These are phyloP conservation scores for Cyclostephanos tholiformis DNA, from an alignment of 108 stramenopile genomes.

Conservation along the genomic window DNA sequence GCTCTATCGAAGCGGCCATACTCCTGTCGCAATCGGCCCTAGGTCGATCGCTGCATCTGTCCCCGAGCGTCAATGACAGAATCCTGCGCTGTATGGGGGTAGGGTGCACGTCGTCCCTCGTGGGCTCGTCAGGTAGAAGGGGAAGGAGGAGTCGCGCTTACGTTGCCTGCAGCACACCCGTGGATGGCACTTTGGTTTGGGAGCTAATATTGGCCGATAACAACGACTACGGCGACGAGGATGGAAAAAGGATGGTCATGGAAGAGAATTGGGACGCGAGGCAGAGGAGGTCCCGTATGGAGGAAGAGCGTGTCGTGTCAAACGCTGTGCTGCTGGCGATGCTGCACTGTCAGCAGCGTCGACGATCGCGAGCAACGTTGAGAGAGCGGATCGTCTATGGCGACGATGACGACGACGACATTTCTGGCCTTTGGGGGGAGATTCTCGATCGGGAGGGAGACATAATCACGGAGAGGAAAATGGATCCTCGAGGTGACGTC, in stretches of 20 bases:
- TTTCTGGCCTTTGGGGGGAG: slow-evolving; percentile 7
- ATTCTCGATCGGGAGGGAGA: slow-evolving; percentile 44
- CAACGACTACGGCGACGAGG: slow-evolving; percentile 9
- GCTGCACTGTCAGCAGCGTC: slow-evolving; percentile 19
- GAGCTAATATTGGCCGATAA: slow-evolving; percentile 35
- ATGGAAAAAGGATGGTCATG: not conserved
- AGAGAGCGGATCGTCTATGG: not conserved
- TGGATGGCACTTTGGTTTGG: slow-evolving; percentile 51
- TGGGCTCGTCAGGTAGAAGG: slow-evolving; percentile 18
- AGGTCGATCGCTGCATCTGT: slow-evolving; percentile 49
- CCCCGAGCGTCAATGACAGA: slow-evolving; percentile 36
- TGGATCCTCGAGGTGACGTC: not conserved
- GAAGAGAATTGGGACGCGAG: not conserved
- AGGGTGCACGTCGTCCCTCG: slow-evolving; percentile 67
- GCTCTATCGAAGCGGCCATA: slow-evolving; percentile 54
- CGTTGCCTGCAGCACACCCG: slow-evolving; percentile 54
- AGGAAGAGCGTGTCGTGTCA: slow-evolving; percentile 43
- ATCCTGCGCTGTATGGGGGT: slow-evolving; percentile 54
- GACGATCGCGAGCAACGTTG: not conserved
- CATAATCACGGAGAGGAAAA: slow-evolving; percentile 21
- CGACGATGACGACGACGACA: not conserved
- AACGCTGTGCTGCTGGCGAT: slow-evolving; percentile 40
- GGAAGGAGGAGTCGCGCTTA: slow-evolving; percentile 48
- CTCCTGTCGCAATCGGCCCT: slow-evolving; percentile 67
- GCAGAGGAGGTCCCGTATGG: slow-evolving; percentile 24